Percentiles rank a stretch among this genome's conserved stretches.
Evolutionary conservation across 2,329 filamentous ascomycete species (phyloP).

Genomic region (Geosmithia morbida): DNA sequence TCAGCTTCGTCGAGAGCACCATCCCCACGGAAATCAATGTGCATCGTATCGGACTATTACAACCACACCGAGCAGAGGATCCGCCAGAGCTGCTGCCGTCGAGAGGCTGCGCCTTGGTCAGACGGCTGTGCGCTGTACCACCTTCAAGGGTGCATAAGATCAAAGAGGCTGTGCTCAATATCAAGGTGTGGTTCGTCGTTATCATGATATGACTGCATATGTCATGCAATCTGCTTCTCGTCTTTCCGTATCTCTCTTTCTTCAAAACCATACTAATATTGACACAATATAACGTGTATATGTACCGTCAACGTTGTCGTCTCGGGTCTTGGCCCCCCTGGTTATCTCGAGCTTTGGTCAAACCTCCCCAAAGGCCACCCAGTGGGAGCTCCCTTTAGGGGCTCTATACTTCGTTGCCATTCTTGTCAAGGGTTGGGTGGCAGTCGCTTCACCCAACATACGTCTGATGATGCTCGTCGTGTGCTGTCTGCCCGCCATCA

Average conservation of each 20-base stretch:
- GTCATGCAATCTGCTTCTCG: slow-evolving; percentile 2
- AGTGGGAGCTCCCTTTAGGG: slow-evolving; percentile 63
- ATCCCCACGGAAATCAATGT: slow-evolving; percentile 36
- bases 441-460: slow-evolving; percentile 43
- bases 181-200: slow-evolving; percentile 33
- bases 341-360: slow-evolving; percentile 62
- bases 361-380: slow-evolving; percentile 46
- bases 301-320: slow-evolving; percentile 59
- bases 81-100: slow-evolving; percentile 32
- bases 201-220: slow-evolving; percentile 36
- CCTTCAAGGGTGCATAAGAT: slow-evolving; percentile 31
- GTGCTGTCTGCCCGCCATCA: slow-evolving; percentile 60
- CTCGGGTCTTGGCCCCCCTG: slow-evolving; percentile 53
- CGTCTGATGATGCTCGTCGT: slow-evolving; percentile 49
- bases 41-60: slow-evolving; percentile 31
- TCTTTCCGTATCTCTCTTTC: background rate
- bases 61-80: slow-evolving; percentile 33
- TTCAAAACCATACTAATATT: background rate
- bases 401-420: slow-evolving; percentile 54
- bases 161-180: slow-evolving; percentile 26
- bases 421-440: slow-evolving; percentile 49
- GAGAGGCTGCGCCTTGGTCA: slow-evolving; percentile 33
- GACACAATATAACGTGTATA: background rate
- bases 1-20: slow-evolving; percentile 29
- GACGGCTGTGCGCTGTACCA: slow-evolving; percentile 31